Evolutionary conservation across 2,329 filamentous ascomycete species (phyloP), one percentile per base, ranked within the genome.

Genomic region (Apiospora arundinis): DNA sequence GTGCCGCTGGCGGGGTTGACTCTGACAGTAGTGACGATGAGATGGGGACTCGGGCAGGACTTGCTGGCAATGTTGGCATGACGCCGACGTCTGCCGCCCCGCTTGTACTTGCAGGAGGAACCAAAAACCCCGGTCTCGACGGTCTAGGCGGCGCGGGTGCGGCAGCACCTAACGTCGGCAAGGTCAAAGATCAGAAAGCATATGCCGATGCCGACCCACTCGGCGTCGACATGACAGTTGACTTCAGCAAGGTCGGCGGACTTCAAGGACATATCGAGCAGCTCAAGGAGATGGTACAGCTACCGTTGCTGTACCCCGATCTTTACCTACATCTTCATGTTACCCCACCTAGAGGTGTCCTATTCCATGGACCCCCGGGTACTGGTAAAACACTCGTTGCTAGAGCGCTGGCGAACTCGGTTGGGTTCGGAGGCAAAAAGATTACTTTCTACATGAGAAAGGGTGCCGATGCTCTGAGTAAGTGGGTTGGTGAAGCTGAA

Each of bases 371-470:
- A 45, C 96, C 96, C 70, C 96, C 97, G 6, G 96, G 96, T 81
- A 99, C 96, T 21, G 96, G 96, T 88, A 99, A 98, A 85, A 99
- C 96, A 16, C 86, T 99, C n/a, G 89, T 99, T 73, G 96, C 97
- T 69, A 91, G 96, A 77, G 96, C 96, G 56, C 86, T 99, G 66
- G 95, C 97, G 68, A 97, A 96, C 70, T 97, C 93, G 73, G 92
- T 97, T 72, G 95, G 94, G 74, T 91, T 93, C 16, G 93, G 95
- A 68, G 95, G 95, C 28, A 92, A 92, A 75, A 98, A 98, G 81
- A 96, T 99, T 74, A 98, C 95, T 0, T 99, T 99, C 77, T 99
- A 98, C 83, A 99, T 99, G 96, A 92, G 96, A 73, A 99, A 99
- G 83, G 97, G 96, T 80, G 97, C 96, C 32, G 96, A 99, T 87